Base-by-base conservation (phyloP, 139 green algal species). In the Eudorina sp. region DNA sequence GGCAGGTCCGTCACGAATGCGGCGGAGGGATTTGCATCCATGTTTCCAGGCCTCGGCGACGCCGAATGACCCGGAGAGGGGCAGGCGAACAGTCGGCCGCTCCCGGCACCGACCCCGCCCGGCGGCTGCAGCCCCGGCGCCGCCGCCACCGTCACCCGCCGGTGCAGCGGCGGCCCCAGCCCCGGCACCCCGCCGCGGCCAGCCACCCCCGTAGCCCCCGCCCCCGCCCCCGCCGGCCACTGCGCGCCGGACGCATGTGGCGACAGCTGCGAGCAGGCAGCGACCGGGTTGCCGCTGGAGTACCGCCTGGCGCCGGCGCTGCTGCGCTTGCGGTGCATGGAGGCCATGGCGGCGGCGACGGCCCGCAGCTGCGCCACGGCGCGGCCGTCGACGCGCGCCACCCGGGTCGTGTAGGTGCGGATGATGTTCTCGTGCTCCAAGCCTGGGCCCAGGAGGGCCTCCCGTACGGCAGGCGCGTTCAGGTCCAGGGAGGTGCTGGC, bases 381-480 rank as follows among this genome's bases (percentile, higher is more conserved):
- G 14, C 45, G 29, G 1, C 27, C 72, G 73, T 89, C 84, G 29
- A 89, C 27, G 5, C 68, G 72, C 7, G 84, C 72, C 14, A 83
- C 72, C 41, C 72, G 84, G 21, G 84, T 84, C n/a, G 55, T 84
- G 70, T 62, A 64, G 72, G 72, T 89, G 29, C n/a, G 19, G 51
- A 84, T 79, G 84, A 83, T 79, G 55, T 89, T 48, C 25, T 60
- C 16, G 70, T 89, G 83, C 83, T 72, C 68, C 14, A 88, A 46
- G 36, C 68, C 69, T 5, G 68, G 48, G 0, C 68, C 83, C 83
- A 88, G 53, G 18, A 88, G 69, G 34, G 83, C 83, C 48, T 88
- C 83, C 68, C 72, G 72, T 8, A 88, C 48, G 14, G 83, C 83
- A 27, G 83, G 68, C 19, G 68, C 40, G 38, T 21, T 58, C 2